These are phyloP conservation scores for Eimeria nieschulzi DNA, from an alignment of 169 alveolate species.

Conservation along the genomic window DNA sequence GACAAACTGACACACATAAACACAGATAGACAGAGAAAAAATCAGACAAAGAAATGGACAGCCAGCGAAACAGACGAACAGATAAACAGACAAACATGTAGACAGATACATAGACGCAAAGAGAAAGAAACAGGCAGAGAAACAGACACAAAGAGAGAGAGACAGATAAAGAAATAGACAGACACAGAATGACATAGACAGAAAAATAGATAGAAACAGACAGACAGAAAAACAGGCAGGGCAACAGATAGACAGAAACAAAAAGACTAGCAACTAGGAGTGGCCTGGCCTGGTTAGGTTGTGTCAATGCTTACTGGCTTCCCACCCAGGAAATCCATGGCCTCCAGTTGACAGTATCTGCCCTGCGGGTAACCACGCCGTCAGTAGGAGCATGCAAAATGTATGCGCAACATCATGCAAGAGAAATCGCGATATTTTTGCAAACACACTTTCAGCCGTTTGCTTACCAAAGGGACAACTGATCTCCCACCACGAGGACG, in stretches of 20 bases:
- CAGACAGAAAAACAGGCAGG: not conserved
- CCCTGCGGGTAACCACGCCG: conserved; percentile 38
- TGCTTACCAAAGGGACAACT: conserved; percentile 70
- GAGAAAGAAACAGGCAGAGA: too few relatives aligned
- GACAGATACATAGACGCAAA: too few relatives aligned
- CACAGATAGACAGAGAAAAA: not conserved
- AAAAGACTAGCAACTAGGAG: not conserved
- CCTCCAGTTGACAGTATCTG: conserved; percentile 72
- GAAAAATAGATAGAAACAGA: not conserved
- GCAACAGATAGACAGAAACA: not conserved
- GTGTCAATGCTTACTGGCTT: conserved; percentile 49
- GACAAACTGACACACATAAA: not conserved
- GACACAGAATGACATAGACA: too few relatives aligned
- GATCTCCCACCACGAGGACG: conserved; percentile 76
- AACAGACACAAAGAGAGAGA: too few relatives aligned
- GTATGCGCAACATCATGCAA: not conserved
- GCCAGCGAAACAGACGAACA: too few relatives aligned
- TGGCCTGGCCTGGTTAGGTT: not conserved
- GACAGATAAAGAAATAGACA: too few relatives aligned
- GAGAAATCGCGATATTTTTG: too few relatives aligned
- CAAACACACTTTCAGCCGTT: too few relatives aligned
- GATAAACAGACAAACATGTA: too few relatives aligned
- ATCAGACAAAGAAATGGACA: too few relatives aligned
- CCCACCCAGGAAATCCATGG: conserved; percentile 77
- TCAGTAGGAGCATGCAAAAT: not conserved